Conservation (phyloP, 1,284 basidiomycete species). For the Irpex rosettiformis region DNA sequence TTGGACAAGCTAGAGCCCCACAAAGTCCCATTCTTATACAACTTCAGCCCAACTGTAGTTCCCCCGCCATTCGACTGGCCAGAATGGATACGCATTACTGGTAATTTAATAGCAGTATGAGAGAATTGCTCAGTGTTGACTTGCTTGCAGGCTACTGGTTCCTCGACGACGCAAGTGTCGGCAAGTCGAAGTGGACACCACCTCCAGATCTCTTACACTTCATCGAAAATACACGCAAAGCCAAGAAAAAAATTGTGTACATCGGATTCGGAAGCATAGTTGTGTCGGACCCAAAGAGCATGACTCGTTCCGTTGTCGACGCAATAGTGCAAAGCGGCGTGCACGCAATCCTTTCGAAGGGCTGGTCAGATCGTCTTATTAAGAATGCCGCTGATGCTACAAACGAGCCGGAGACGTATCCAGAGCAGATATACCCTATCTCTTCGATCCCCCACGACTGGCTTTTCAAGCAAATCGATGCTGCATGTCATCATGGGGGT, state of each 20-base stretch:
- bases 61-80: constrained; percentile 96
- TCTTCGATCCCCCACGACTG: constrained; percentile 94
- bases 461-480: constrained; percentile 92
- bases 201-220: constrained; percentile 79
- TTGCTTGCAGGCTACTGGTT: constrained; percentile 84
- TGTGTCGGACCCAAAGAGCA: constrained; percentile 88
- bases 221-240: constrained; percentile 71
- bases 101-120: constrained; percentile 33
- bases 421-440: constrained; percentile 79
- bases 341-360: constrained; percentile 91
- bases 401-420: constrained; percentile 66
- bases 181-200: constrained; percentile 84
- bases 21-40: constrained; percentile 97
- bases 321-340: constrained; percentile 85
- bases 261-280: constrained; percentile 99
- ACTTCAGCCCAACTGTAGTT: constrained; percentile 88
- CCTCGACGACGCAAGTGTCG: constrained; percentile 86
- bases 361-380: constrained; percentile 92
- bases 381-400: constrained; percentile 54
- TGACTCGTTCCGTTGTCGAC: constrained; percentile 89
- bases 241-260: constrained; percentile 90
- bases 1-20: constrained; percentile 94
- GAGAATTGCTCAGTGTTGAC: constrained; percentile 20
- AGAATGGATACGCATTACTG: constrained; percentile 96
- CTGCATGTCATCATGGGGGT: constrained; percentile 96